Evolutionary conservation across 2,329 filamentous ascomycete species (phyloP), one percentile per base, ranked within the genome.

Genomic region (Orbilia javanica): DNA sequence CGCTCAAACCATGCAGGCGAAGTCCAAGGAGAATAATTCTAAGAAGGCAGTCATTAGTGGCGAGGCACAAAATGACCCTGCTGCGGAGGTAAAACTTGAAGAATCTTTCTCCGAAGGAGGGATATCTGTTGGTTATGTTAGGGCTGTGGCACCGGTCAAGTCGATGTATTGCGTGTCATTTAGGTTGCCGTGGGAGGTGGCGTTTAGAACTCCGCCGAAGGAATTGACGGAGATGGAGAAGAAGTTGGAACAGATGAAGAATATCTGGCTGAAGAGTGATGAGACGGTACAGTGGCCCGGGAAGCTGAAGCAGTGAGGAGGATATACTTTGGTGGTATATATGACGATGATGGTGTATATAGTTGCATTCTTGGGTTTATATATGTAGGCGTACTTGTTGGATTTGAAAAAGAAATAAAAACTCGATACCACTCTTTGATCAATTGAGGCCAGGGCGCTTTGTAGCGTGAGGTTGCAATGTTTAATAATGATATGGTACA

Each of bases 81-180:
- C 34, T 10, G 29, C 31, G 25, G 20, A 42, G 15, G 42, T 10
- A 13, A 46, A 25, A 27, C 20, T 22, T 1, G 18, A 75, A 1
- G 66, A 76, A 34, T 42, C 64, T 8, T 69, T 64, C 53, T 34
- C 63, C n/a, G 72, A 69, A 44, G 83, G 86, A 4, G 88, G 88
- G 44, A 84, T 90, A 15, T 84, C 86, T 31, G 86, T 91, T 4
- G 85, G 85, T 71, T 88, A 90, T 83, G 93, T 98, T 36, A 88
- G 96, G 80, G 90, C 96, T 81, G 96, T 99, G 69, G 93, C 94
- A 74, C 96, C 96, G 4, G 91, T 93, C 82, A 99, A 99, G 87
- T 89, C 92, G 83, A 97, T 97, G 94, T 98, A 95, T 84, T 98
- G 96, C 84, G 95, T 93, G 31, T 96, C 90, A 81, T 98, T 99